Conservation (phyloP, 495 filamentous ascomycete genomes). For the Cenococcum geophilum region DNA sequence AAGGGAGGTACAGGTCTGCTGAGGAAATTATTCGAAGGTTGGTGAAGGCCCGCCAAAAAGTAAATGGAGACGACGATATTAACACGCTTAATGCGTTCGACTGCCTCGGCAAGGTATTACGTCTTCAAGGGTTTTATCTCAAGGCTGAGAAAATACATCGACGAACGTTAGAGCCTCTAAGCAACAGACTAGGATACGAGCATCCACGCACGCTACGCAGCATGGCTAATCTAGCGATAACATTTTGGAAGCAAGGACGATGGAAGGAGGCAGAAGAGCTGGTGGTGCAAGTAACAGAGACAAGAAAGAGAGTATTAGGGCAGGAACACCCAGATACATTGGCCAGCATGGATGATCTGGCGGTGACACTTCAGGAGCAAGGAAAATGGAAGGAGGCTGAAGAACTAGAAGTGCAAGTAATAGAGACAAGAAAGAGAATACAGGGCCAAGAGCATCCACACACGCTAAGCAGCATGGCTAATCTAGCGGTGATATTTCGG, state of each 20-base stretch:
- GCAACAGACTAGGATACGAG: too few species aligned
- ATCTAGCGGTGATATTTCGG: not conserved
- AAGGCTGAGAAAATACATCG: slow-evolving; percentile 11
- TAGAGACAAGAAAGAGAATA: not conserved
- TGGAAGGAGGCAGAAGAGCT: too few species aligned
- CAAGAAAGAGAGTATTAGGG: too few species aligned
- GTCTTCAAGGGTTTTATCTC: slow-evolving; percentile 16
- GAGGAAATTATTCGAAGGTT: slow-evolving; percentile 21
- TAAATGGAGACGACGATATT: slow-evolving; percentile 8
- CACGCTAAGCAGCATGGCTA: not conserved
- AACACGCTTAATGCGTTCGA: slow-evolving; percentile 2
- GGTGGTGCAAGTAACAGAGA: too few species aligned
- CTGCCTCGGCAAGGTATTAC: slow-evolving; percentile 1
- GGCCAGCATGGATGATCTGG: too few species aligned
- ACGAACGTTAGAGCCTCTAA: too few species aligned
- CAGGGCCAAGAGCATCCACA: not conserved
- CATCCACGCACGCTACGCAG: too few species aligned
- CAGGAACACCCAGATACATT: too few species aligned
- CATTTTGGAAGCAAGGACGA: too few species aligned
- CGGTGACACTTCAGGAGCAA: too few species aligned
- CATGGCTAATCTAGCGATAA: too few species aligned
- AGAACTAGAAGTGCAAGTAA: not conserved
- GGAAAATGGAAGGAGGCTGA: not conserved
- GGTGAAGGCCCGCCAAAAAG: slow-evolving; percentile 10
- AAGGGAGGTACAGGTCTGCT: slow-evolving; percentile 26